These are phyloP conservation scores for Botrytis medusae DNA, from an alignment of 2,329 filamentous ascomycete genomes.

Conservation along the genomic window DNA sequence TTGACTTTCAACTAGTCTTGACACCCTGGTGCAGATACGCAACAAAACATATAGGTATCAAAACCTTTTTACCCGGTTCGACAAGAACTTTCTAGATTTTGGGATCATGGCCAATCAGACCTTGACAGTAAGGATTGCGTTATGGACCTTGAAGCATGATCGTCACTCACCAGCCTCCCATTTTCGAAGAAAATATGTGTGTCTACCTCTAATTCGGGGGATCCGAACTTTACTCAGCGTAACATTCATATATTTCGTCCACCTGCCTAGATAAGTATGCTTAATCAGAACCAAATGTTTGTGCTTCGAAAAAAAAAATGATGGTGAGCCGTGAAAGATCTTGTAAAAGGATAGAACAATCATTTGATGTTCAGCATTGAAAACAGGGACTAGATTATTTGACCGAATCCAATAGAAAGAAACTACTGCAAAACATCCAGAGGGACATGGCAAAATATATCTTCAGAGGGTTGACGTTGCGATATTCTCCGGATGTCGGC, in stretches of 20 bases:
- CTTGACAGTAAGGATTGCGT: neutral
- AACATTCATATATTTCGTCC: neutral
- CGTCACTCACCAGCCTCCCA: neutral
- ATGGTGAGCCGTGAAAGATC: neutral
- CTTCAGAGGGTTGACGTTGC: neutral
- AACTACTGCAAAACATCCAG: neutral
- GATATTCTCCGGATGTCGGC: neutral
- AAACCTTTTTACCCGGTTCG: neutral
- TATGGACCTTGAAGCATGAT: neutral
- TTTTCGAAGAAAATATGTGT: neutral
- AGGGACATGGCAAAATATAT: neutral
- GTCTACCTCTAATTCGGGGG: neutral
- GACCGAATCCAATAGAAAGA: neutral
- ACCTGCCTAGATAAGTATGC: neutral
- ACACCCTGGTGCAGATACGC: neutral
- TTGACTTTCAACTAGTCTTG: neutral
- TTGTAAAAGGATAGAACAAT: neutral
- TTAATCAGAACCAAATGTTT: neutral
- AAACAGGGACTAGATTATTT: too few relatives aligned
- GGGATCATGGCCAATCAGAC: neutral
- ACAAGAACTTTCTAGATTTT: neutral
- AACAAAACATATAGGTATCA: neutral
- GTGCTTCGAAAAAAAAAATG: neutral
- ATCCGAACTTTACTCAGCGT: neutral
- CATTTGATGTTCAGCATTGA: neutral